phyloP scores from a whole-genome alignment of 1,139 yeast genomes.

The Geotrichum macrosporum region DNA sequence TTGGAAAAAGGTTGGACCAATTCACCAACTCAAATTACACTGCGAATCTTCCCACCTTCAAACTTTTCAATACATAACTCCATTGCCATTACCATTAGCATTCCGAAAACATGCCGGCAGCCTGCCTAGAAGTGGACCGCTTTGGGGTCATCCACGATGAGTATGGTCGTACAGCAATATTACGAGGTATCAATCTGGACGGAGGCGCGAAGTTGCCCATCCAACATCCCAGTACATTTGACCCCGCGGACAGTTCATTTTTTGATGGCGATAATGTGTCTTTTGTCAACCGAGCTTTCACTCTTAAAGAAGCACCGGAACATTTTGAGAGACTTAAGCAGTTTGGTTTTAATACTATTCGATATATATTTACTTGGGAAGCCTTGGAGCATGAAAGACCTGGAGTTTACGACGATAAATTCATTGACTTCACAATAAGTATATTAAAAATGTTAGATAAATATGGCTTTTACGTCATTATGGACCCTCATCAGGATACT shows the following conservation, averaged over 20 bases:
- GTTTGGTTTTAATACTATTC: constrained; percentile 73
- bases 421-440: constrained; percentile 61
- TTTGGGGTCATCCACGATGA: constrained; percentile 59
- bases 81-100: neutral
- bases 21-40: too few species aligned
- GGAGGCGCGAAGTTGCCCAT: constrained; percentile 70
- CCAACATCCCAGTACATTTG: constrained; percentile 47
- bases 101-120: constrained; percentile 12
- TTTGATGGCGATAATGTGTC: constrained; percentile 66
- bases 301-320: constrained; percentile 61
- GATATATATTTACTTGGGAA: constrained; percentile 84
- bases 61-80: neutral
- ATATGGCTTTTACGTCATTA: constrained; percentile 67
- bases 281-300: constrained; percentile 75
- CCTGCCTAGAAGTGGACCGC: constrained; percentile 23
- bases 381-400: constrained; percentile 87
- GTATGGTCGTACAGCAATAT: constrained; percentile 53
- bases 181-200: constrained; percentile 82
- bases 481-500: constrained; percentile 86
- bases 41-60: too few species aligned
- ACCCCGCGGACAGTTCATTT: constrained; percentile 43
- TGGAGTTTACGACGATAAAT: constrained; percentile 70
- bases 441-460: constrained; percentile 53
- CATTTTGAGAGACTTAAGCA: constrained; percentile 66
- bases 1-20: too few species aligned